Evolutionary conservation across 305 asterid genomes (phyloP).

Genomic region (Fraxinus velutina): DNA sequence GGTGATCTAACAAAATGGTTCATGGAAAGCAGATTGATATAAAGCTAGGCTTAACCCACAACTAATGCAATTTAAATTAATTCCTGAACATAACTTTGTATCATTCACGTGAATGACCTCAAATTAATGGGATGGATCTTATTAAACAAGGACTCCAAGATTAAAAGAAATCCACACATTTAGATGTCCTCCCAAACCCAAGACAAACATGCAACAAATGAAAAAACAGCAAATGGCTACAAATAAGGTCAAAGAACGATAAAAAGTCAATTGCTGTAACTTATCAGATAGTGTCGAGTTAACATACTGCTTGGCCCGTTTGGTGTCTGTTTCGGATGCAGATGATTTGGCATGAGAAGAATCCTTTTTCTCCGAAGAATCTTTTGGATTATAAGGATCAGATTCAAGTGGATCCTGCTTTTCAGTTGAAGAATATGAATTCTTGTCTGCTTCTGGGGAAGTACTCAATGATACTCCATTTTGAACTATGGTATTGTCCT

Average conservation of each 20-base stretch:
- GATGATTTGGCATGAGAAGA: slow-evolving; percentile 47
- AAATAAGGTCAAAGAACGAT: neutral
- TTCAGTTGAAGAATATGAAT: slow-evolving; percentile 43
- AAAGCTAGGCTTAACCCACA: neutral
- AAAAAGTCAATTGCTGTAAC: neutral
- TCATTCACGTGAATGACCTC: neutral
- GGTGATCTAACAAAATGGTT: neutral
- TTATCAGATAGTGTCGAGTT: slow-evolving; percentile 22
- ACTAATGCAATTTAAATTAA: neutral
- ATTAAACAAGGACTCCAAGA: slow-evolving; percentile 1
- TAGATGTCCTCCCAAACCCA: slow-evolving; percentile 12
- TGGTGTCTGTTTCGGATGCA: slow-evolving; percentile 72
- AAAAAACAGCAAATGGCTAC: neutral
- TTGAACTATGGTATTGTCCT: slow-evolving; percentile 36
- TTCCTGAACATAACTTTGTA: neutral
- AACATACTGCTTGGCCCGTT: slow-evolving; percentile 92
- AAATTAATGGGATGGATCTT: neutral
- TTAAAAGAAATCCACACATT: neutral
- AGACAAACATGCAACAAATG: neutral
- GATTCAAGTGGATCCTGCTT: slow-evolving; percentile 52
- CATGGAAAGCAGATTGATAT: neutral
- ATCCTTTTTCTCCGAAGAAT: slow-evolving; percentile 56
- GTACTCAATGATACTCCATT: slow-evolving; percentile 38
- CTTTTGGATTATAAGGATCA: slow-evolving; percentile 49
- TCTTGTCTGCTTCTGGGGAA: slow-evolving; percentile 56